Evolutionary conservation across 768 basidiomycete species (phyloP).

Genomic region (Leccinum uliginosum): DNA sequence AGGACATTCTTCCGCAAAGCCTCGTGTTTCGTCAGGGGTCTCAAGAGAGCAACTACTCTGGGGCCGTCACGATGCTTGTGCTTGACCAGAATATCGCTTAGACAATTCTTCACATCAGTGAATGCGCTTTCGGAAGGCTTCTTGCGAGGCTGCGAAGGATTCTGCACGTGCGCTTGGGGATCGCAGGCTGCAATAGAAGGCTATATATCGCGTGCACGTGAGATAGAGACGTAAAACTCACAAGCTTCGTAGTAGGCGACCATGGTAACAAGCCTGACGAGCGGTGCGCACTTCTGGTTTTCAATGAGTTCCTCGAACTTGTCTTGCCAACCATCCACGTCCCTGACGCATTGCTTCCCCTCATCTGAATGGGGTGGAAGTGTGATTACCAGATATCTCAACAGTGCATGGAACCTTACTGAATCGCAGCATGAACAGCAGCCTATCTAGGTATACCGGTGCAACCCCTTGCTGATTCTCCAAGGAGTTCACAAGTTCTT

Average conservation of each 20-base stretch:
- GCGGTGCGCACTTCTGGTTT: constrained; percentile 6
- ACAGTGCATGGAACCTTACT: constrained; percentile 7
- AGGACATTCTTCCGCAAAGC: constrained; percentile 15
- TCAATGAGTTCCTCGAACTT: constrained; percentile 11
- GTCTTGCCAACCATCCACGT: constrained; percentile 10
- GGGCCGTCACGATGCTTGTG: constrained; percentile 19
- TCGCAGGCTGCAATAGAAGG: constrained; percentile 8
- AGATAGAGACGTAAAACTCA: neutral
- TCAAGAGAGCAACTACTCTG: constrained; percentile 21
- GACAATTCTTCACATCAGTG: constrained; percentile 11
- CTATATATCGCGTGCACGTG: neutral
- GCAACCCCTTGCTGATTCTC: constrained; percentile 12
- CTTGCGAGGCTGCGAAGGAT: neutral
- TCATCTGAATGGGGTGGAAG: constrained; percentile 7
- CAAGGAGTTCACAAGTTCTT: constrained; percentile 10
- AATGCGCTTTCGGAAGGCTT: constrained; percentile 2
- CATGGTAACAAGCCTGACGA: constrained; percentile 20
- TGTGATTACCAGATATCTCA: neutral
- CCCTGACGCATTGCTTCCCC: constrained; percentile 19
- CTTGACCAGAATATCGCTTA: constrained; percentile 6
- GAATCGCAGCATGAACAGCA: constrained; percentile 21
- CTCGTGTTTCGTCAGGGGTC: constrained; percentile 18
- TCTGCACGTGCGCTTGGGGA: neutral
- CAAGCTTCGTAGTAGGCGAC: constrained; percentile 21
- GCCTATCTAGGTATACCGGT: constrained; percentile 15